Conservation (phyloP, 139 green algal genomes). For the Chlorella ohadii region DNA sequence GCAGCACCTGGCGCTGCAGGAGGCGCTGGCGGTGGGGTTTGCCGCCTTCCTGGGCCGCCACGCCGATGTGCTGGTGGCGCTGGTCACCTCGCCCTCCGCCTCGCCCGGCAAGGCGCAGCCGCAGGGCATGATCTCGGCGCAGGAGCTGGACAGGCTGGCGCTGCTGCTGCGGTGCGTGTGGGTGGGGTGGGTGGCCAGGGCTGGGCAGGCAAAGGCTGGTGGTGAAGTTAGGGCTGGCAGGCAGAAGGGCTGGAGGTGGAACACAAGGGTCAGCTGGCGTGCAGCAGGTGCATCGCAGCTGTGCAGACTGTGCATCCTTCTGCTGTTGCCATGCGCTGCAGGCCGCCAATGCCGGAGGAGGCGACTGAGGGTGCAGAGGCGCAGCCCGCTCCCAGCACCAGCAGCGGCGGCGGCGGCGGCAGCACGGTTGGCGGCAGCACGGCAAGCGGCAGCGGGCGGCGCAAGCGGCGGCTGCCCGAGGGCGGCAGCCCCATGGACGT, state of each 20-base stretch:
- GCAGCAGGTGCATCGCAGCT: too few species aligned
- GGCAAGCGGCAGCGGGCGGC: constrained; percentile 6
- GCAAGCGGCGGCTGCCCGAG: constrained; percentile 17
- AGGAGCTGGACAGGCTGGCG: constrained; percentile 74
- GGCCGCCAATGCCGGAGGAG: neutral
- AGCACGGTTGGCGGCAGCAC: too few species aligned
- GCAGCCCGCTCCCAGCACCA: neutral
- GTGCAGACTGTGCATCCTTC: too few species aligned
- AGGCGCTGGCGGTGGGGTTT: constrained; percentile 51
- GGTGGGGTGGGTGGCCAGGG: too few species aligned
- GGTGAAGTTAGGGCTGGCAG: too few species aligned
- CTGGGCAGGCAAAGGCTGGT: too few species aligned
- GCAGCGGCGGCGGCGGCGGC: constrained; percentile 27
- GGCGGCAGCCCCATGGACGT: constrained; percentile 59
- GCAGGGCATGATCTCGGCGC: constrained; percentile 47
- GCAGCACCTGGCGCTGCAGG: constrained; percentile 54
- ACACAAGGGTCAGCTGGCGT: neutral
- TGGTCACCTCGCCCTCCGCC: constrained; percentile 26
- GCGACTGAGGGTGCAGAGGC: neutral
- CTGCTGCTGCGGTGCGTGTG: constrained; percentile 57
- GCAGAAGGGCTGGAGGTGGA: too few species aligned
- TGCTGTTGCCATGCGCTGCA: too few species aligned
- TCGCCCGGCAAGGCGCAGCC: constrained; percentile 25
- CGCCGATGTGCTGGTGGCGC: constrained; percentile 40
- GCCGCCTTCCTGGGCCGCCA: constrained; percentile 46